These are phyloP conservation scores for Coemansia sp. DNA, from an alignment of 192 early-diverging fungal species.

Conservation along the genomic window DNA sequence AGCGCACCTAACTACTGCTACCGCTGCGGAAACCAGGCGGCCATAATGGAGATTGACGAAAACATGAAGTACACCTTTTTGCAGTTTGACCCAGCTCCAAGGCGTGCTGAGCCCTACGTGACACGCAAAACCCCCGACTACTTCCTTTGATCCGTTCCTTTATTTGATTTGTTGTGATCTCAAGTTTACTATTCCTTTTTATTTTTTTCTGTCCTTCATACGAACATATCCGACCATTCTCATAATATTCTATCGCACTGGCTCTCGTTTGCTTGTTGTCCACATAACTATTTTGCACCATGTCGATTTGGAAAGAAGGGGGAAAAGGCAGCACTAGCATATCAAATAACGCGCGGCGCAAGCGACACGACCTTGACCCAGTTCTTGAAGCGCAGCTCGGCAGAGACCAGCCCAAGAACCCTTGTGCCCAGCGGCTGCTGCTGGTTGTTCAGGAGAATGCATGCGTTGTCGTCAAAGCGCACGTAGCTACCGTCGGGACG, in stretches of 20 bases:
- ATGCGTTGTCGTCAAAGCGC: conserved; percentile 97
- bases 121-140: conserved; percentile 98
- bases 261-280: neutral
- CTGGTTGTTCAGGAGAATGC: conserved; percentile 91
- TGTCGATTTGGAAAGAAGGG: no score
- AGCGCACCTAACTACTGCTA: conserved; percentile 99
- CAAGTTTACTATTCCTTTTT: conserved; percentile 2
- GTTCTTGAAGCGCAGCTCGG: conserved; percentile 88
- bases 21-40: conserved; percentile 99
- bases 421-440: conserved; percentile 93
- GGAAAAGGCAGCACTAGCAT: neutral
- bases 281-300: neutral
- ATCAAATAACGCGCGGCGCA: conserved; percentile 81
- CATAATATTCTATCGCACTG: neutral
- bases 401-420: conserved; percentile 86
- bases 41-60: conserved; percentile 99
- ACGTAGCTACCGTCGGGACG: conserved; percentile 91
- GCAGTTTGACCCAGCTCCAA: conserved; percentile 98
- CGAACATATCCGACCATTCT: neutral
- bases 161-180: neutral
- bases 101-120: conserved; percentile 97
- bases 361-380: conserved; percentile 95
- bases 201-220: conserved; percentile 9
- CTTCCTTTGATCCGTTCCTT: conserved; percentile 72
- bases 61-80: conserved; percentile 98